Evolutionary conservation across 2,329 filamentous ascomycete genomes (phyloP), one percentile per base, ranked within the genome.

Genomic region (Fusarium irregulare): DNA sequence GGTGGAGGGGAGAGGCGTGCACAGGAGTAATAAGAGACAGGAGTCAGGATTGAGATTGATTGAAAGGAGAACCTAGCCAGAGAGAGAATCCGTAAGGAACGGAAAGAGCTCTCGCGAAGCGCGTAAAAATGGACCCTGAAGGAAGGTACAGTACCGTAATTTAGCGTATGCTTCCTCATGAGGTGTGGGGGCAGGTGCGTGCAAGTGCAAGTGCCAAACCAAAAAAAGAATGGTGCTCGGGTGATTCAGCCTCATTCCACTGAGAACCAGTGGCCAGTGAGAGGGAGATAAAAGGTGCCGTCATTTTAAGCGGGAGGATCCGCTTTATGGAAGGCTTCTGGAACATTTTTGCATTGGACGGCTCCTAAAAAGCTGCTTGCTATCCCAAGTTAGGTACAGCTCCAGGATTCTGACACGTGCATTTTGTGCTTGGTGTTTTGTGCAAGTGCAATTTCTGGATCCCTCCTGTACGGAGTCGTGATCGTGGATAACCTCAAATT

Each of bases 161-260:
- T 63, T 64, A 71, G 56, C 56, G 64, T 48, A 41, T 20, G 53
- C 34, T 37, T n/a, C n/a, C 34, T 9, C 34, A 37, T 37, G 18
- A 37, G 34, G 34, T 37, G 34, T 37, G 34, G 34, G 34, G 34
- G 18, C 51, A 62, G 23, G 41, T 70, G 67, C 71, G 62, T 57
- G 56, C 27, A 41, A 47, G 62, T 57, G 56, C 27, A 41, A 47
- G 48, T 53, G 59, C 59, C 55, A 75, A 62, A 53, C 70, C 63
- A 37, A 59, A 64, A 60, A 14, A 20, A 68, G 72, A 51, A 67
- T 56, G 58, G 66, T 37, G 30, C 18, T 66, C 53, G 62, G 50
- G 62, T 55, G 56, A 44, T 74, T 74, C 64, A 75, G 73, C 73
- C 73, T 75, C 73, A 70, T 73, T 68, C 69, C 63, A 60, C 47